Evolutionary conservation across 2,329 filamentous ascomycete genomes (phyloP).

Genomic region (Nothomitra cinnamomea): DNA sequence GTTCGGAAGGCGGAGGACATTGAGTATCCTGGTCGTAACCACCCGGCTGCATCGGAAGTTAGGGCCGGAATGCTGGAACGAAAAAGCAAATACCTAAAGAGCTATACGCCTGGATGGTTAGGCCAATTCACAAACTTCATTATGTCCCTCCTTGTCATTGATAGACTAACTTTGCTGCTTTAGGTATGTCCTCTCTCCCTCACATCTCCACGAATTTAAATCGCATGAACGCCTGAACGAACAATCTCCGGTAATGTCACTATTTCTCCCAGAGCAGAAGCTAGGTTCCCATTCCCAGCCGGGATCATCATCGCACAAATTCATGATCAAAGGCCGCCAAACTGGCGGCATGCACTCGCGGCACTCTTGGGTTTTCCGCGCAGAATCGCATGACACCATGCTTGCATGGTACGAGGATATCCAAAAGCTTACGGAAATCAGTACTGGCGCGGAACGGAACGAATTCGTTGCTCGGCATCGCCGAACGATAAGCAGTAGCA

Average conservation of each 20-base stretch:
- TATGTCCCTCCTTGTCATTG: constrained; percentile 6
- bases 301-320: constrained; percentile 82
- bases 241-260: constrained; percentile 85
- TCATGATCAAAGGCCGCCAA: constrained; percentile 91
- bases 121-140: constrained; percentile 17
- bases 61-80: constrained; percentile 82
- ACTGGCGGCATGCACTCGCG: constrained; percentile 80
- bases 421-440: constrained; percentile 66
- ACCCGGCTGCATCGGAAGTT: constrained; percentile 69
- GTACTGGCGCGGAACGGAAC: constrained; percentile 70
- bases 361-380: constrained; percentile 51
- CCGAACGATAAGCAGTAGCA: constrained; percentile 54
- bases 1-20: constrained; percentile 67
- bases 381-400: constrained; percentile 76
- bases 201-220: constrained; percentile 96
- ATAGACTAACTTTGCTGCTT: background rate
- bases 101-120: constrained; percentile 88
- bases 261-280: constrained; percentile 89
- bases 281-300: constrained; percentile 77
- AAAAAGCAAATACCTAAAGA: constrained; percentile 98
- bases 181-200: constrained; percentile 90
- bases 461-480: constrained; percentile 74
- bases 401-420: constrained; percentile 94
- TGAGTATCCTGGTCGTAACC: constrained; percentile 77
- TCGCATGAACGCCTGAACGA: constrained; percentile 75